phyloP scores from a whole-genome alignment of 495 filamentous ascomycete species.

The Physcia stellaris region DNA sequence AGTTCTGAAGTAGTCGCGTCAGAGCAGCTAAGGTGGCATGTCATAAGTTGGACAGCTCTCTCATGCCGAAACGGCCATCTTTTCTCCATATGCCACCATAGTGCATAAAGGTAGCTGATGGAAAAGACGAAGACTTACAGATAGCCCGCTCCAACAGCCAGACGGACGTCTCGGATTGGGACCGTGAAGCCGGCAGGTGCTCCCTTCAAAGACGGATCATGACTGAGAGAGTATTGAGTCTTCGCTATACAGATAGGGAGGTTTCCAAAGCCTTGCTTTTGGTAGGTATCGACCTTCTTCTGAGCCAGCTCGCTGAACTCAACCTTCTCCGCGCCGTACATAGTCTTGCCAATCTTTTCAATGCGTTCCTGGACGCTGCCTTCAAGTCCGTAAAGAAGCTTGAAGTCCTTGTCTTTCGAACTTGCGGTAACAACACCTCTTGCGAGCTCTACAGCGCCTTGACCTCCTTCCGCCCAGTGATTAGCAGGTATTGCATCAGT shows the following conservation, averaged over 20 bases:
- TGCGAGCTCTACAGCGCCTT: slow-evolving; percentile 80
- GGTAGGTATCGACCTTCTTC: slow-evolving; percentile 92
- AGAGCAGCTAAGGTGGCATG: too few species aligned
- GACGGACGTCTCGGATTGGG: slow-evolving; percentile 82
- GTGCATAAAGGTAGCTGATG: too few species aligned
- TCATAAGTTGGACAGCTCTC: too few species aligned
- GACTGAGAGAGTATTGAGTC: slow-evolving; percentile 93
- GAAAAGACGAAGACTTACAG: slow-evolving; percentile 57
- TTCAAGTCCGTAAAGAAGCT: slow-evolving; percentile 70
- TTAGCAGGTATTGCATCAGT: slow-evolving; percentile 88
- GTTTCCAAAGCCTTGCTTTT: slow-evolving; percentile 78
- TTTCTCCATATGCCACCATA: too few species aligned
- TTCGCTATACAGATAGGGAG: slow-evolving; percentile 95
- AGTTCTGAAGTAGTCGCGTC: slow-evolving; percentile 3
- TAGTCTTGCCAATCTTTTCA: slow-evolving; percentile 74
- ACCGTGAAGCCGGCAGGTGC: slow-evolving; percentile 95
- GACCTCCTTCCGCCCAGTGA: slow-evolving; percentile 94
- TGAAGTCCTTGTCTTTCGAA: slow-evolving; percentile 78
- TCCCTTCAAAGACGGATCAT: slow-evolving; percentile 87
- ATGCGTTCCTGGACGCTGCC: slow-evolving; percentile 80
- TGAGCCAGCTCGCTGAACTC: slow-evolving; percentile 90
- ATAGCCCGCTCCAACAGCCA: slow-evolving; percentile 90
- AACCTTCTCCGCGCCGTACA: slow-evolving; percentile 87
- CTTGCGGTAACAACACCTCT: slow-evolving; percentile 72
- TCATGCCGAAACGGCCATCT: too few species aligned